These are phyloP conservation scores for Panaeolus cyanescens DNA, from an alignment of 768 basidiomycete species.

Conservation along the genomic window DNA sequence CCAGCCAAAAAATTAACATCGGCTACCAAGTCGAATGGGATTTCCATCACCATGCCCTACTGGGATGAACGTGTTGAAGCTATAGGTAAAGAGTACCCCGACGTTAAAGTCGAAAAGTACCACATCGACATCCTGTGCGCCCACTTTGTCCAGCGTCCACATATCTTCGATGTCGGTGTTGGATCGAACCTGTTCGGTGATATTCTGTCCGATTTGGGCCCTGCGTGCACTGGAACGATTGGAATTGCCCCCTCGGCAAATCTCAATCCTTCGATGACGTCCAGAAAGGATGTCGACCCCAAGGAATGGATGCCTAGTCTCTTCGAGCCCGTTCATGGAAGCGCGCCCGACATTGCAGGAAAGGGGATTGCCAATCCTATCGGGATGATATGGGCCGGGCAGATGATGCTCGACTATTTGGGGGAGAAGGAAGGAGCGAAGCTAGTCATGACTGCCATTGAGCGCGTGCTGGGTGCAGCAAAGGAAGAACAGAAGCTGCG, in stretches of 20 bases:
- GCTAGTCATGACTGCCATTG: slow-evolving; percentile 42
- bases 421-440: slow-evolving; percentile 41
- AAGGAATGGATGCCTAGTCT: slow-evolving; percentile 46
- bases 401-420: slow-evolving; percentile 52
- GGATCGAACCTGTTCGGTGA: slow-evolving; percentile 58
- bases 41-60: slow-evolving; percentile 49
- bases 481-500: slow-evolving; percentile 21
- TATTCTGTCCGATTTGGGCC: slow-evolving; percentile 58
- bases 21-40: slow-evolving; percentile 55
- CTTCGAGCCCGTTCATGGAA: slow-evolving; percentile 60
- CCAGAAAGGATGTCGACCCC: slow-evolving; percentile 27
- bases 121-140: slow-evolving; percentile 55
- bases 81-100: slow-evolving; percentile 52
- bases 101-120: slow-evolving; percentile 48
- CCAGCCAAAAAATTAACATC: slow-evolving; percentile 52
- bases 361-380: slow-evolving; percentile 56
- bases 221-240: slow-evolving; percentile 55
- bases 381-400: slow-evolving; percentile 57
- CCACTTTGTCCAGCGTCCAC: slow-evolving; percentile 46
- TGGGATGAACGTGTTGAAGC: slow-evolving; percentile 49
- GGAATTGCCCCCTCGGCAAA: slow-evolving; percentile 58
- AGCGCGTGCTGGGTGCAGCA: slow-evolving; percentile 33
- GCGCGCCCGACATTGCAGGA: slow-evolving; percentile 59
- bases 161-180: slow-evolving; percentile 56
- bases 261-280: slow-evolving; percentile 39